These are phyloP conservation scores for Thecaphora frezii DNA, from an alignment of 1,284 basidiomycete species.

Conservation along the genomic window DNA sequence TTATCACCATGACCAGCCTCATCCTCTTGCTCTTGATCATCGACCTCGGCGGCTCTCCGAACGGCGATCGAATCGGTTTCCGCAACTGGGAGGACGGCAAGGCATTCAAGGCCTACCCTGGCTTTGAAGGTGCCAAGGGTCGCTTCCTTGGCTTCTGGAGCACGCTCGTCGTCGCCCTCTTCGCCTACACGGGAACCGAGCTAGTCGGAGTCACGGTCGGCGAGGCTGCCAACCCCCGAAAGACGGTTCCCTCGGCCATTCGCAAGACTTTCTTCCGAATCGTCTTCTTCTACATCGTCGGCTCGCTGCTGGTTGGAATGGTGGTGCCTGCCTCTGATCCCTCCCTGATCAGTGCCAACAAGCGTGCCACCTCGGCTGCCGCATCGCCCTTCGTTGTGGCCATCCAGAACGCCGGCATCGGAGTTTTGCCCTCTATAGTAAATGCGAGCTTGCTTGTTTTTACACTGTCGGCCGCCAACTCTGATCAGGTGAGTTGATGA, in stretches of 20 bases:
- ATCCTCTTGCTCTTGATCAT: constrained; percentile 42
- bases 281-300: constrained; percentile 68
- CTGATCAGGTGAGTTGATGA: constrained; percentile 60
- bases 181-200: constrained; percentile 69
- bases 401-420: constrained; percentile 71
- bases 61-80: constrained; percentile 61
- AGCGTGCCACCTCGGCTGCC: constrained; percentile 49
- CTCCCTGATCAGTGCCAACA: constrained; percentile 22
- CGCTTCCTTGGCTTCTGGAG: constrained; percentile 46
- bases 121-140: constrained; percentile 44
- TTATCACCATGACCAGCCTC: constrained; percentile 28
- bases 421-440: constrained; percentile 67
- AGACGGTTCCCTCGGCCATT: constrained; percentile 67
- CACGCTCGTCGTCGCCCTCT: constrained; percentile 60
- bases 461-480: constrained; percentile 62
- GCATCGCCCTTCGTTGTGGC: constrained; percentile 78
- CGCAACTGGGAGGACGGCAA: constrained; percentile 64
- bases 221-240: constrained; percentile 65
- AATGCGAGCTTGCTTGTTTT: constrained; percentile 61
- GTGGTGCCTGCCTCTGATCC: constrained; percentile 44
- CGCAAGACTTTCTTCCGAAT: constrained; percentile 66
- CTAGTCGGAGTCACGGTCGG: constrained; percentile 62
- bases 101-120: constrained; percentile 25
- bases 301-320: constrained; percentile 62
- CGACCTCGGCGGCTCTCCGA: constrained; percentile 37